Conservation (phyloP, 352 stramenopile genomes). For the Pythium guiyangense region DNA sequence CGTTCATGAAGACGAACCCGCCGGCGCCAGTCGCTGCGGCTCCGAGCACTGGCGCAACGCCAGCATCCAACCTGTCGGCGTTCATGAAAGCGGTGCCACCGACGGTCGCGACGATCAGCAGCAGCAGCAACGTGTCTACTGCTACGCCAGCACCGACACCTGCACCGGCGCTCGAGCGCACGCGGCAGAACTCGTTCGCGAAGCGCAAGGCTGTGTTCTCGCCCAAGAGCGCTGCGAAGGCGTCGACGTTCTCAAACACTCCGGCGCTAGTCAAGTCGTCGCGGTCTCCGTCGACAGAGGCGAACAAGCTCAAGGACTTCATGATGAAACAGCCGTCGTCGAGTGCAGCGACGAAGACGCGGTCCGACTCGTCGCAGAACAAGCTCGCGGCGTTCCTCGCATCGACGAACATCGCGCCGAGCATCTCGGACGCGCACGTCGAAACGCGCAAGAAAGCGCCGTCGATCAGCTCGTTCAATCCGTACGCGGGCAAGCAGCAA, state of each 20-base stretch:
- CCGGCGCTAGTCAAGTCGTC: constrained; percentile 8
- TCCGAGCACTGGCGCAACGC: constrained; percentile 13
- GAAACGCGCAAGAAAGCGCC: constrained; percentile 11
- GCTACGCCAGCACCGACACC: constrained; percentile 5
- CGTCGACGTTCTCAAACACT: constrained; percentile 13
- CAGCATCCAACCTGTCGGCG: constrained; percentile 18
- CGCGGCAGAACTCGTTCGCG: constrained; percentile 40
- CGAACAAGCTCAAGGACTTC: constrained; percentile 74
- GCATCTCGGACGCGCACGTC: constrained; percentile 13
- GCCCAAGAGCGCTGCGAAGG: constrained; percentile 20
- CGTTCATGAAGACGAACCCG: constrained; percentile 77
- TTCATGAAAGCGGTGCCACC: constrained; percentile 31
- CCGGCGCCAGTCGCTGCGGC: constrained; percentile 20
- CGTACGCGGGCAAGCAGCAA: constrained; percentile 8
- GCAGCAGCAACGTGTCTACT: constrained; percentile 6
- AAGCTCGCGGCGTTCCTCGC: constrained; percentile 81
- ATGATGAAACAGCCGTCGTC: constrained; percentile 64
- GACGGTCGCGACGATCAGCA: constrained; percentile 2
- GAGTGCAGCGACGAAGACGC: constrained; percentile 29
- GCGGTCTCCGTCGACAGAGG: constrained; percentile 13
- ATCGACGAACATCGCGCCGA: constrained; percentile 41
- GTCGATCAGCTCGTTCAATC: constrained; percentile 31
- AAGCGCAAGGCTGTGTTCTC: constrained; percentile 60
- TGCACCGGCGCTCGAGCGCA: constrained; percentile 14
- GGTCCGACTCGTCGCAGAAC: constrained; percentile 52